Percentiles rank a stretch among this genome's conserved stretches.
These are phyloP conservation scores for Verticillium isaacii DNA, from an alignment of 2,329 filamentous ascomycete genomes.

Conservation along the genomic window DNA sequence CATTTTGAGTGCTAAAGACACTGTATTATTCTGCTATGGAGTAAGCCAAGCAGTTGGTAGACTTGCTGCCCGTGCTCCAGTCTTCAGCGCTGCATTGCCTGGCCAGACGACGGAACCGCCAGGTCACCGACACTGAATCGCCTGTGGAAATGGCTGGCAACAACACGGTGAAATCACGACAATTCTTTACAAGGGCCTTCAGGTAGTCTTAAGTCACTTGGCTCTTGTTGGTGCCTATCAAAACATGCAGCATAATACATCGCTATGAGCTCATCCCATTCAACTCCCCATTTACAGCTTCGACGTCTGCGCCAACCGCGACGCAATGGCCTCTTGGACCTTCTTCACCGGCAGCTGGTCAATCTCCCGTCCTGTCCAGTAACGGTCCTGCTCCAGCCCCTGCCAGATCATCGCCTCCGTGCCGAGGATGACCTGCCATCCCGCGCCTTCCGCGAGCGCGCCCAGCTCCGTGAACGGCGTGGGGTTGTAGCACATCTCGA, in stretches of 20 bases:
- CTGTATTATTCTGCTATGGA: background rate
- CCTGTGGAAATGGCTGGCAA: no score
- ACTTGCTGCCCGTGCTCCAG: no score
- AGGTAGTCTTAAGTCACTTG: background rate
- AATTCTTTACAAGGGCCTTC: no score
- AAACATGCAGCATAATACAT: background rate
- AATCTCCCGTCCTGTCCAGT: conserved; percentile 61
- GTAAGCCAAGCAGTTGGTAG: background rate
- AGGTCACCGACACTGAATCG: no score
- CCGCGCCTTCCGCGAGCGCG: conserved; percentile 51
- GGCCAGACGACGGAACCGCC: no score
- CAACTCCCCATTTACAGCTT: background rate
- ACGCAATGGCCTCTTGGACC: conserved; percentile 49
- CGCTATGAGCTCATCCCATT: background rate
- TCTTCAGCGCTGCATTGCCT: no score
- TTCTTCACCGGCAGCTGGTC: conserved; percentile 54
- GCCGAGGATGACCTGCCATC: conserved; percentile 71
- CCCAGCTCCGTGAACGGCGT: conserved; percentile 63
- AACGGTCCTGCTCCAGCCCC: conserved; percentile 62
- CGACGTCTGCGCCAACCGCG: conserved; percentile 24
- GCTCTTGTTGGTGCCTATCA: background rate
- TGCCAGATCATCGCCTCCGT: conserved; percentile 77
- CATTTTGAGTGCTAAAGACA: background rate
- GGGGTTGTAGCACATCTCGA: conserved; percentile 85
- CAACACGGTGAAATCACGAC: no score